Evolutionary conservation across 2,329 filamentous ascomycete genomes (phyloP).

Genomic region (Cytospora paraplurivora): DNA sequence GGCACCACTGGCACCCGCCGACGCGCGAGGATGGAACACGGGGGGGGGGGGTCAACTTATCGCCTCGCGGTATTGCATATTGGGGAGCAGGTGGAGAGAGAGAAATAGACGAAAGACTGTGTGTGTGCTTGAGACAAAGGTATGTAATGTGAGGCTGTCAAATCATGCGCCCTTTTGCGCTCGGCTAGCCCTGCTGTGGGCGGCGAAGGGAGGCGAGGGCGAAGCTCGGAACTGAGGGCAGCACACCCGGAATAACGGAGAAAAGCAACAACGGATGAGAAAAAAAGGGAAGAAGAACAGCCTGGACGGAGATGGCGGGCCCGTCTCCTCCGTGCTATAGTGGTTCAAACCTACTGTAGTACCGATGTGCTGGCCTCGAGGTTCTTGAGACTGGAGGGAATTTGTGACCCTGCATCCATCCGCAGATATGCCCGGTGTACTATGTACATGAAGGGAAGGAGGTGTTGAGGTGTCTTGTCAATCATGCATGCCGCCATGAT

Average conservation of each 20-base stretch:
- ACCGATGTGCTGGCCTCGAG: not conserved
- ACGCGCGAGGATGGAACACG: not conserved
- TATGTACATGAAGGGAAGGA: not conserved
- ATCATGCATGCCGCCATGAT: not conserved
- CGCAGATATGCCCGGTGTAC: not conserved
- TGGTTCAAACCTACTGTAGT: no score
- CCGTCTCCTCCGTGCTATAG: not conserved
- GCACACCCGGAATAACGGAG: not conserved
- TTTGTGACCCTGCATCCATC: not conserved
- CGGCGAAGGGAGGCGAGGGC: not conserved
- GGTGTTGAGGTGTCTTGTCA: no score
- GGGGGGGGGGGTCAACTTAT: not conserved
- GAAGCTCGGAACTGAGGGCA: not conserved
- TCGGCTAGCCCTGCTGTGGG: not conserved
- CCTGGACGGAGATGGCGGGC: not conserved
- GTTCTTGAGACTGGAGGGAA: not conserved
- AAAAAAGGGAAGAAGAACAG: not conserved
- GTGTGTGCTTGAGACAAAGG: no score
- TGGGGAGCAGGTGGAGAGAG: not conserved
- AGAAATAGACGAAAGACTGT: no score
- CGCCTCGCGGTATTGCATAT: not conserved
- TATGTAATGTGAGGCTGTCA: not conserved
- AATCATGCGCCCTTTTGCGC: not conserved
- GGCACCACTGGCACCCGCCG: not conserved
- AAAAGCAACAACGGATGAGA: not conserved